Conservation (phyloP, 306 rosid genomes). For the Glycine tomentella region DNA sequence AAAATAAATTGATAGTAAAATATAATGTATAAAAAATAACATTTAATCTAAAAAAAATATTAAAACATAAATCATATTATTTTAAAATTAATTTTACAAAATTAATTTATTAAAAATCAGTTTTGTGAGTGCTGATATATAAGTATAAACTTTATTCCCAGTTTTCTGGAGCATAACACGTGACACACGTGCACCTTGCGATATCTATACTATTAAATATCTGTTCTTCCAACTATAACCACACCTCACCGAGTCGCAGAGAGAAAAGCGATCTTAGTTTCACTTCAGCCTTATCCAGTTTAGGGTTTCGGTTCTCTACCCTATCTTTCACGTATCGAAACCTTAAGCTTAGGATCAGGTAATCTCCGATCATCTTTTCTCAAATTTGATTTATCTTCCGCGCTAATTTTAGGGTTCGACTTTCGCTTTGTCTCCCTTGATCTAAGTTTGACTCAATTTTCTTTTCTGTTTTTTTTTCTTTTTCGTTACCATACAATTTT, state of each 20-base stretch:
- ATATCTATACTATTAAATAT: not conserved
- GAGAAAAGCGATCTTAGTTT: conserved; percentile 9
- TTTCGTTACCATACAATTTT: not conserved
- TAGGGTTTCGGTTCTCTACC: conserved; percentile 46
- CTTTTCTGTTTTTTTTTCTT: not conserved
- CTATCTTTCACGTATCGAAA: not conserved
- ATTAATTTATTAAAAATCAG: too few relatives aligned
- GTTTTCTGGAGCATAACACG: too few relatives aligned
- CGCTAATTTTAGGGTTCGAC: conserved; percentile 22
- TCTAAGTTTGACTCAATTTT: not conserved
- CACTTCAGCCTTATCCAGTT: conserved; percentile 53
- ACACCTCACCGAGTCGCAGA: conserved; percentile 1
- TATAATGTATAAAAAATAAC: too few relatives aligned
- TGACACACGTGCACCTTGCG: not conserved
- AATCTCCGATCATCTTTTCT: not conserved
- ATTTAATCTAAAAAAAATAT: too few relatives aligned
- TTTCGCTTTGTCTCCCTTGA: not conserved
- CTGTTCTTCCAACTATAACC: not conserved
- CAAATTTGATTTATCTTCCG: not conserved
- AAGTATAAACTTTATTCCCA: too few relatives aligned
- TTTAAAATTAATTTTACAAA: too few relatives aligned
- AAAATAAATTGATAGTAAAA: too few relatives aligned
- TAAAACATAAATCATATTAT: too few relatives aligned
- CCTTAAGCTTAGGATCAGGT: conserved; percentile 69
- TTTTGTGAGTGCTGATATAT: too few relatives aligned